phyloP scores from a whole-genome alignment of 2,329 filamentous ascomycete genomes.

The Cylindrodendrum hubeiense region DNA sequence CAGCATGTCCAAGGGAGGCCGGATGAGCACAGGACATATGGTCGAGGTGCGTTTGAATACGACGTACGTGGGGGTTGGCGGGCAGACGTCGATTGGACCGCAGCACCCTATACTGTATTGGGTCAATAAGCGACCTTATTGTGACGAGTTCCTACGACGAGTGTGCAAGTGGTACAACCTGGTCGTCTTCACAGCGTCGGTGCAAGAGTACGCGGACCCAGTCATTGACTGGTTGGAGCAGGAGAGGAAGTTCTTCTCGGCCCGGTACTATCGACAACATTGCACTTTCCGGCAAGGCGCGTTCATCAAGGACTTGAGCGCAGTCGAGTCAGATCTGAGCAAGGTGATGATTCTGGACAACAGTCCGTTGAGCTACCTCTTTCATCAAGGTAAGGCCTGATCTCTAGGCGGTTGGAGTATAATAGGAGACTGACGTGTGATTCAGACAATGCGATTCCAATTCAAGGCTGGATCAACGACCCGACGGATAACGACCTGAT shows the following conservation, averaged over 20 bases:
- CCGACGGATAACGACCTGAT: conserved; percentile 96
- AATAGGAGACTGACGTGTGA: conserved; percentile 20
- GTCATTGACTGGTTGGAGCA: conserved; percentile 99
- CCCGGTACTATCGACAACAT: conserved; percentile 94
- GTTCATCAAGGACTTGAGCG: conserved; percentile 97
- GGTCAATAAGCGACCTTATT: conserved; percentile 97
- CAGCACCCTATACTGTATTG: conserved; percentile 99
- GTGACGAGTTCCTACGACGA: conserved; percentile 93
- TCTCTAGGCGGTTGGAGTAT: neutral
- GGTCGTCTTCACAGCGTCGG: conserved; percentile 95
- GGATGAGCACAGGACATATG: conserved; percentile 98
- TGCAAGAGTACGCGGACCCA: conserved; percentile 98
- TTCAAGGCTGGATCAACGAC: conserved; percentile 99
- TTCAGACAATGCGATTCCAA: conserved; percentile 96
- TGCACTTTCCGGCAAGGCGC: conserved; percentile 96
- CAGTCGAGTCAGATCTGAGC: conserved; percentile 95
- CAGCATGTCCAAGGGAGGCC: conserved; percentile 95
- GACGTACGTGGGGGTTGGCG: conserved; percentile 74
- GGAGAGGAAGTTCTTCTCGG: conserved; percentile 96
- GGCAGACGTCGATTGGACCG: conserved; percentile 71
- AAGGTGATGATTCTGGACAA: conserved; percentile 99
- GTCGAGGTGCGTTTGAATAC: conserved; percentile 93
- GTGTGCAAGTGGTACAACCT: conserved; percentile 99
- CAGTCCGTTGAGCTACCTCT: conserved; percentile 97
- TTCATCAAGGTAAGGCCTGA: conserved; percentile 85